These are phyloP conservation scores for Hondaea fermentalgiana DNA, from an alignment of 108 stramenopile genomes.

Conservation along the genomic window DNA sequence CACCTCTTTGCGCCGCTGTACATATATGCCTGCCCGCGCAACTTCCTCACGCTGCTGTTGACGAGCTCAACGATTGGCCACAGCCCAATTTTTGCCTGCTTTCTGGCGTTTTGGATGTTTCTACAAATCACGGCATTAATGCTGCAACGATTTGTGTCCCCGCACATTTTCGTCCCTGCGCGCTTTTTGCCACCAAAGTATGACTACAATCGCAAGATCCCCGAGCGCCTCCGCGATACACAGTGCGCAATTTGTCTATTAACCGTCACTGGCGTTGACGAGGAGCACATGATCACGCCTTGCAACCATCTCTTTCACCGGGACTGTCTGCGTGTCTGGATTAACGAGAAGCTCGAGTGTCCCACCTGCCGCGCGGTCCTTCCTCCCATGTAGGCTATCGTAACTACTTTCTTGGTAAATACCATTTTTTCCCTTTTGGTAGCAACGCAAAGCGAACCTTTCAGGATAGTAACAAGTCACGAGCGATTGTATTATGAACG, in stretches of 20 bases:
- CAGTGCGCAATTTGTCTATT: background rate
- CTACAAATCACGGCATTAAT: constrained; percentile 69
- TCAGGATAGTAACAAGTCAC: background rate
- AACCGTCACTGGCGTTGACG: background rate
- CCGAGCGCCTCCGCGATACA: background rate
- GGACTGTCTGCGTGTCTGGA: constrained; percentile 83
- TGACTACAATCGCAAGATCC: constrained; percentile 81
- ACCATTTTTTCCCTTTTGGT: background rate
- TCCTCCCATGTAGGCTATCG: constrained; percentile 20
- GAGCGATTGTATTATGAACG: background rate
- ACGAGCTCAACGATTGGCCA: constrained; percentile 56
- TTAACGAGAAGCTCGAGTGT: constrained; percentile 94
- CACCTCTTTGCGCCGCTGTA: constrained; percentile 78
- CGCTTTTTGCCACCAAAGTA: constrained; percentile 80
- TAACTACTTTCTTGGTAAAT: background rate
- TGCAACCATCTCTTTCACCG: constrained; percentile 89
- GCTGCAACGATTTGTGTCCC: constrained; percentile 67
- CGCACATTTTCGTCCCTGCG: constrained; percentile 84
- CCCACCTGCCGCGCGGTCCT: constrained; percentile 65
- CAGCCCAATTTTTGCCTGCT: constrained; percentile 42
- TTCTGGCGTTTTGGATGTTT: constrained; percentile 70
- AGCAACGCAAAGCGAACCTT: background rate
- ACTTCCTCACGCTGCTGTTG: constrained; percentile 64
- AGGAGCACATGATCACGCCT: constrained; percentile 81
- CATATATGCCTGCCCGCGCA: constrained; percentile 67